These are phyloP conservation scores for Colletotrichum magnum DNA, from an alignment of 2,329 filamentous ascomycete genomes.

Conservation along the genomic window DNA sequence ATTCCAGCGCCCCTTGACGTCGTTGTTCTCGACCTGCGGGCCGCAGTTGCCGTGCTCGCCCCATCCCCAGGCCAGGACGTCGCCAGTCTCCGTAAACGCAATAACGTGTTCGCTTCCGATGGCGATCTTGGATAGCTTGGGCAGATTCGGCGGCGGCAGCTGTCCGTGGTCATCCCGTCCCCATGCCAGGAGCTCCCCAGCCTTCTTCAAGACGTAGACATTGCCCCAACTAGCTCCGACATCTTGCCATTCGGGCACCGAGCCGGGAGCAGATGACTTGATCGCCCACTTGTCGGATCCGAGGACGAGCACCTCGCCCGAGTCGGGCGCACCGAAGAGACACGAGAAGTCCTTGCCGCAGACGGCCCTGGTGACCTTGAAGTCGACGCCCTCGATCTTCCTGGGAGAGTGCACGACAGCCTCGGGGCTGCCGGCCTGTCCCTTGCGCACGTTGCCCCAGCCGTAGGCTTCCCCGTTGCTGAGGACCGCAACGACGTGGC, in stretches of 20 bases:
- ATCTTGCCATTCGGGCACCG: conserved; percentile 72
- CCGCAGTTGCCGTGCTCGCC: conserved; percentile 98
- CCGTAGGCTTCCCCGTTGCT: conserved; percentile 84
- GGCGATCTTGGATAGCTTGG: conserved; percentile 74
- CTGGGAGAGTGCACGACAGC: conserved; percentile 71
- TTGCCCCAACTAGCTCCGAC: conserved; percentile 87
- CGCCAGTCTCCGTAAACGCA: conserved; percentile 74
- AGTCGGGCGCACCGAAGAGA: conserved; percentile 68
- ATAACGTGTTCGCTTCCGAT: conserved; percentile 93
- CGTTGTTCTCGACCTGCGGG: conserved; percentile 71
- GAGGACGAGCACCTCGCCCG: conserved; percentile 75
- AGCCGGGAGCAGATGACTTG: conserved; percentile 67
- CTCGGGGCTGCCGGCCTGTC: conserved; percentile 78
- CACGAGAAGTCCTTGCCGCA: conserved; percentile 92
- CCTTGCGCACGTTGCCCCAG: conserved; percentile 90
- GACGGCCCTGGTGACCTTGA: conserved; percentile 75
- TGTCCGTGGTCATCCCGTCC: conserved; percentile 90
- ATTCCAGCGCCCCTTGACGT: conserved; percentile 80
- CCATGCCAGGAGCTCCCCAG: conserved; percentile 78
- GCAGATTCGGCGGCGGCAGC: conserved; percentile 75
- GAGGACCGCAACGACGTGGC: conserved; percentile 82
- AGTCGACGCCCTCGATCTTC: conserved; percentile 70
- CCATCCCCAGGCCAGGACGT: conserved; percentile 93
- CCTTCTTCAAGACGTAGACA: conserved; percentile 76
- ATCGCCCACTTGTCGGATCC: conserved; percentile 83